Conservation (phyloP, 768 basidiomycete species). For the Pleurotus sapidus region DNA sequence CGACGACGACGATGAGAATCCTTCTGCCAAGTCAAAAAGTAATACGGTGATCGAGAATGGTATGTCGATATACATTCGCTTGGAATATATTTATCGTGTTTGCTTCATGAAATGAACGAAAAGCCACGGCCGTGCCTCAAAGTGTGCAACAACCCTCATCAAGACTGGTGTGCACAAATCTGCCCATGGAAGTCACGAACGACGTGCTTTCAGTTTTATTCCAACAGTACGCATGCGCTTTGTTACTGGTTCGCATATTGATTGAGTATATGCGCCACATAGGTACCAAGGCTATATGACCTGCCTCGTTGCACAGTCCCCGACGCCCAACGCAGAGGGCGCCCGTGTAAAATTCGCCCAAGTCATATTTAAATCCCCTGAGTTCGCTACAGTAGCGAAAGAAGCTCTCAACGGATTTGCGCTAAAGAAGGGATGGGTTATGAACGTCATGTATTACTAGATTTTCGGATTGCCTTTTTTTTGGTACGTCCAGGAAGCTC, state of each 20-base stretch:
- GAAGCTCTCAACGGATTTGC: slow-evolving; percentile 83
- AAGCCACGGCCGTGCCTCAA: slow-evolving; percentile 43
- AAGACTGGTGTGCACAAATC: slow-evolving; percentile 75
- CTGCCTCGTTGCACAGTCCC: slow-evolving; percentile 67
- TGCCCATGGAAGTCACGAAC: slow-evolving; percentile 88
- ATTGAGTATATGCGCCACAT: slow-evolving; percentile 4
- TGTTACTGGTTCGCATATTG: slow-evolving; percentile 1
- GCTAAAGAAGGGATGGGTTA: slow-evolving; percentile 82
- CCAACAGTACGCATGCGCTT: slow-evolving; percentile 67
- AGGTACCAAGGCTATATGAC: slow-evolving; percentile 85
- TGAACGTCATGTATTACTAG: slow-evolving; percentile 63
- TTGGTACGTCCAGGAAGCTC: background rate
- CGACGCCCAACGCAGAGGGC: slow-evolving; percentile 62
- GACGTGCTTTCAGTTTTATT: slow-evolving; percentile 85
- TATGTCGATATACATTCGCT: slow-evolving; percentile 35
- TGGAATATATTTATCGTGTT: slow-evolving; percentile 18
- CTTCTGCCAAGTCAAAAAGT: slow-evolving; percentile 31
- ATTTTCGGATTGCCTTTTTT: background rate
- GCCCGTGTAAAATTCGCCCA: slow-evolving; percentile 77
- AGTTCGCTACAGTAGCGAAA: slow-evolving; percentile 75
- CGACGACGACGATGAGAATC: slow-evolving; percentile 69
- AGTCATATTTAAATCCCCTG: slow-evolving; percentile 72
- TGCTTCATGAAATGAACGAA: slow-evolving; percentile 24
- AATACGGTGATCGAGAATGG: slow-evolving; percentile 27
- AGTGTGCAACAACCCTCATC: slow-evolving; percentile 54